A percentile compares a stretch with the other conserved stretches of the same genome.
phyloP scores from a whole-genome alignment of 208 protist species.

The Lotmaria passim region DNA sequence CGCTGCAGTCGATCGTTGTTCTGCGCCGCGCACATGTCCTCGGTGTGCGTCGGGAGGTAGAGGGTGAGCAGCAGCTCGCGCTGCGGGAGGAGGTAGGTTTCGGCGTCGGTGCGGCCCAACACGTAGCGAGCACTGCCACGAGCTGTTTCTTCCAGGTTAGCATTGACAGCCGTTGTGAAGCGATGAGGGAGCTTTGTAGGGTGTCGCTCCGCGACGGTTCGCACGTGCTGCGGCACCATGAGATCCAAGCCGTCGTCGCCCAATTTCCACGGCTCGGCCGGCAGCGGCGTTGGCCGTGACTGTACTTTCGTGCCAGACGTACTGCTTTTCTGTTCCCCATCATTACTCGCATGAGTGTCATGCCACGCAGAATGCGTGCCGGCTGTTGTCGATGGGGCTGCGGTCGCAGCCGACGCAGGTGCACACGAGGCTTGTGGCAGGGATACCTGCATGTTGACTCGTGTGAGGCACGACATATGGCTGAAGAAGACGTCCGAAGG shows the following conservation, averaged over 20 bases:
- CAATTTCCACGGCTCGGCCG: slow-evolving; percentile 67
- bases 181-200: neutral
- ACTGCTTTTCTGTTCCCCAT: neutral
- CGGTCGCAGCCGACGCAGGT: neutral
- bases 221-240: slow-evolving; percentile 40
- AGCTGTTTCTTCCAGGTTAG: neutral
- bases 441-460: slow-evolving; percentile 21
- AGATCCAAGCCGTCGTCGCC: slow-evolving; percentile 65
- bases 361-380: neutral
- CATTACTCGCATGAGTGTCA: neutral
- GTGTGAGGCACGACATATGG: slow-evolving; percentile 35
- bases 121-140: slow-evolving; percentile 12
- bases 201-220: slow-evolving; percentile 55
- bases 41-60: slow-evolving; percentile 49
- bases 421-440: neutral
- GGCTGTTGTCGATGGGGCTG: neutral
- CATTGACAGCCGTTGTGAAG: neutral
- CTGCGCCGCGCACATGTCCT: slow-evolving; percentile 54
- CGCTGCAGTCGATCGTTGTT: slow-evolving; percentile 56
- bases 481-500: slow-evolving; percentile 22
- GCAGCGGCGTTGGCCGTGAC: neutral
- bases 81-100: slow-evolving; percentile 80
- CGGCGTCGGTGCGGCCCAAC: slow-evolving; percentile 59
- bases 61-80: slow-evolving; percentile 76
- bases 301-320: neutral